Conservation (phyloP, 1,284 basidiomycete genomes). For the Apiotrichum porosum region DNA sequence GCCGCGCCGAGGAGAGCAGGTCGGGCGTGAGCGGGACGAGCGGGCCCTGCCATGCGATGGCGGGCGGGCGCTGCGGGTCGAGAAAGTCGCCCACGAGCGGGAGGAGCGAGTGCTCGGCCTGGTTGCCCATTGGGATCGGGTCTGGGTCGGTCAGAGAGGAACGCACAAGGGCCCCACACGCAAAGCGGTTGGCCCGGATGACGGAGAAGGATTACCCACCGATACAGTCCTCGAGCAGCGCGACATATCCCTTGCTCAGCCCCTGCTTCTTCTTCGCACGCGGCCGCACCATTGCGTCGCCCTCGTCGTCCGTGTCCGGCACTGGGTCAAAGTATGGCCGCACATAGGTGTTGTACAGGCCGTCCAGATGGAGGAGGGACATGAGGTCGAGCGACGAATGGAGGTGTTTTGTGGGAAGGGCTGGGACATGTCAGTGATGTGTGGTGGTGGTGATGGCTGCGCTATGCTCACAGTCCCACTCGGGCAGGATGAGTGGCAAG, state of each 20-base stretch:
- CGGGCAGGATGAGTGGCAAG: slow-evolving; percentile 23
- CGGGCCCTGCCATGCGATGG: slow-evolving; percentile 6
- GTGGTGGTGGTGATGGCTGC: too few relatives aligned
- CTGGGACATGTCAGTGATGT: slow-evolving; percentile 11
- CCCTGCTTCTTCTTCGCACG: slow-evolving; percentile 15
- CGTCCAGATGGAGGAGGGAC: slow-evolving; percentile 37
- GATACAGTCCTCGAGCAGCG: slow-evolving; percentile 41
- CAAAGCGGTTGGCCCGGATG: too few relatives aligned
- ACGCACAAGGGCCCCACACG: too few relatives aligned
- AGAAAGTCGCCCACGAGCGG: slow-evolving; percentile 17
- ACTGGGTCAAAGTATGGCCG: slow-evolving; percentile 32
- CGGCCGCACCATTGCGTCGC: slow-evolving; percentile 5
- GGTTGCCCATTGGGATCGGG: slow-evolving; percentile 31
- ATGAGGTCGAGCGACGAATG: slow-evolving; percentile 42
- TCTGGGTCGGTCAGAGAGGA: too few relatives aligned
- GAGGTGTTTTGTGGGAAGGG: slow-evolving; percentile 28
- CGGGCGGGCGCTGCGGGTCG: slow-evolving; percentile 1
- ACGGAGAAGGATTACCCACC: slow-evolving; percentile 30
- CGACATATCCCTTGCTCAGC: slow-evolving; percentile 39
- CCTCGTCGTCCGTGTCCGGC: slow-evolving; percentile 22
- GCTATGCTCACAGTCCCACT: slow-evolving; percentile 40
- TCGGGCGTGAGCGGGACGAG: slow-evolving; percentile 23
- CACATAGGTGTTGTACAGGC: slow-evolving; percentile 40
- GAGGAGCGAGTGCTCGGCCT: slow-evolving; percentile 22
- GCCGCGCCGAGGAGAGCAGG: slow-evolving; percentile 21